phyloP scores from a whole-genome alignment of 192 early-diverging fungal genomes.

The Irineochytrium annulatum region DNA sequence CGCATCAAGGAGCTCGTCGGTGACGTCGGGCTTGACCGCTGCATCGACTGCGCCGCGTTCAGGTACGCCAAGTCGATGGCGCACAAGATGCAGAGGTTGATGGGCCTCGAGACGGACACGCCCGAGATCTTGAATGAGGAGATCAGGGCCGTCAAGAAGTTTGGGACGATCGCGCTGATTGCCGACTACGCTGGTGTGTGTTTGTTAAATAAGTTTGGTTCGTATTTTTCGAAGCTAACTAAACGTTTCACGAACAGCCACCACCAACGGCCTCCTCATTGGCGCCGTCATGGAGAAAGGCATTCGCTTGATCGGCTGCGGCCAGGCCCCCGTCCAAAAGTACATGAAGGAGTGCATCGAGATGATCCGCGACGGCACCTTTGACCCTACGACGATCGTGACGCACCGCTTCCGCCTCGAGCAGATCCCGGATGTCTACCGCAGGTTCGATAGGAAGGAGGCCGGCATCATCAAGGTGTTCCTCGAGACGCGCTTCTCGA shows the following conservation, averaged over 20 bases:
- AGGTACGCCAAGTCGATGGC: constrained; percentile 44
- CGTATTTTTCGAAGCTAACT: no score
- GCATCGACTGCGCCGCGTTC: constrained; percentile 53
- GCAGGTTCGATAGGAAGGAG: constrained; percentile 47
- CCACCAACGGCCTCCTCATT: constrained; percentile 25
- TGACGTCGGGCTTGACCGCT: constrained; percentile 44
- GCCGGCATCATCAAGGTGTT: constrained; percentile 51
- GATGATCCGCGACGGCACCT: constrained; percentile 25
- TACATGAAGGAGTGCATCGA: constrained; percentile 41
- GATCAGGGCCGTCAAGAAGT: constrained; percentile 43
- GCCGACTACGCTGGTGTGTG: constrained; percentile 46
- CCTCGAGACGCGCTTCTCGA: constrained; percentile 16
- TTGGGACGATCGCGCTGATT: constrained; percentile 47
- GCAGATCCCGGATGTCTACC: constrained; percentile 38
- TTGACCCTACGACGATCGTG: constrained; percentile 46
- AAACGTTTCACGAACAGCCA: background rate
- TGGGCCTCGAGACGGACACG: constrained; percentile 55
- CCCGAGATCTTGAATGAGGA: constrained; percentile 46
- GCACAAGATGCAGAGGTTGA: constrained; percentile 43
- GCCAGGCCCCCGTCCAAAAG: constrained; percentile 48
- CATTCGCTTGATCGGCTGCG: constrained; percentile 26
- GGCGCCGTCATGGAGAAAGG: constrained; percentile 33
- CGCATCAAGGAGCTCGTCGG: constrained; percentile 32
- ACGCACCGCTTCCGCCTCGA: constrained; percentile 46
- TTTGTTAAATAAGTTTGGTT: background rate